Base-by-base conservation (phyloP, 768 basidiomycete genomes). In the Symmetrospora coprosmae region DNA sequence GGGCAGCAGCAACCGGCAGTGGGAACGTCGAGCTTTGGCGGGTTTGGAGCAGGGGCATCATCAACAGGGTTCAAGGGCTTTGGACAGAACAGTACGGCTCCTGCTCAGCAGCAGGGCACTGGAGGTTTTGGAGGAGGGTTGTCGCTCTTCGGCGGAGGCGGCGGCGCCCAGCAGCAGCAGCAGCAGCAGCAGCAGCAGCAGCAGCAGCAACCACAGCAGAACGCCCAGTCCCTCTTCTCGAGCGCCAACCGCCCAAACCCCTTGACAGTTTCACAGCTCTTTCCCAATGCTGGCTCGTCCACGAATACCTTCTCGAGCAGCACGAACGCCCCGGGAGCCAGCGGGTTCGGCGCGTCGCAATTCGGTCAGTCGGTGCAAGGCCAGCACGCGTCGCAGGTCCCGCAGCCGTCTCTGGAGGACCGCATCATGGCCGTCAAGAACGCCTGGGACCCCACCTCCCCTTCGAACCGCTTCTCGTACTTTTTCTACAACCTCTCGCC, bases 401-500 rank as follows among this genome's bases (percentile, higher is more conserved):
- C 49, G 4, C 39, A 41, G 17, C 52, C 52, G 17, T 38, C 19
- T 4, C 30, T 47, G 4, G 55, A 50, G 19, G 60, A 61, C 16
- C 60, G 49, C 4, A 27, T 61, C 8, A 40, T 25, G 49, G 17
- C 16, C 7, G 25, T 61, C 33, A 35, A 28, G 25, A 35, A 40
- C 31, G 25, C 48, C 17, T 61, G 60, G 60, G 37, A 61, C 47
- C 60, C 60, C 6, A 28, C 21, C 43, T 61, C 60, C 9, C 23
- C 37, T 8, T 14, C 50, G 3, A 37, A 37, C 31, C 39, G 39
- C 11, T 61, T 61, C 49, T 19, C 28, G 8, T 33, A 28, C 49
- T 40, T 27, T 33, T 35, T 61, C 30, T 50, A 58, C 41, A 58
- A 58, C 25, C 23, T 58, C 13, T 17, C 55, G 6, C 41, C 40